Evolutionary conservation across 148 eudicot genomes (phyloP), one percentile per base, ranked within the genome.

Genomic region (Euryodendron excelsum): DNA sequence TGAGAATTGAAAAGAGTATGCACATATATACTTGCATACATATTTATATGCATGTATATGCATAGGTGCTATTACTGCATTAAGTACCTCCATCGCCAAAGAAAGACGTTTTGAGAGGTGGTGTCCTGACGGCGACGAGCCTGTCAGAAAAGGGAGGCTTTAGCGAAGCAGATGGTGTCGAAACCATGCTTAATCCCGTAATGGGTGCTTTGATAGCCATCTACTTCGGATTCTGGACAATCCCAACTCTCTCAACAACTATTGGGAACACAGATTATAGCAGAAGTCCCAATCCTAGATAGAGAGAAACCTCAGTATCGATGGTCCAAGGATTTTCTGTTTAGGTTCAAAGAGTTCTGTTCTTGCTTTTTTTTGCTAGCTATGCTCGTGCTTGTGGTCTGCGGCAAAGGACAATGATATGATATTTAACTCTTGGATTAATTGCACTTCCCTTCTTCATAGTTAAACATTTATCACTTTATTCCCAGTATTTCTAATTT

Each of bases 181-280:
- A 78, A 69, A 86, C 82, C 80, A 87, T 69, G 75, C 85, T 84
- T 74, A 92, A 68, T n/a, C 90, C 88, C 28, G 90, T 73, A 67
- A 81, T 80, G 55, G 89, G 89, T 69, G 88, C 86, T 82, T 84
- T 85, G 61, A 84, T 64, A 36, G 93, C 85, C 90, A 88, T 86
- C 61, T 66, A 50, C 78, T 76, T 64, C 60, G 12, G 71, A n/a
- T 44, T 75, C 25, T 27, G 41, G 18, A 44, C 31, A 21, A 44
- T 33, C 65, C 41, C 25, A 41, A 39, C 1, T 37, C 5, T 14
- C 36, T 13, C 18, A 13, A 17, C 45, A 65, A 23, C 31, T 20
- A 67, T 37, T 39, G 9, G 36, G 45, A 21, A 66, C 39, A 6
- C 39, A 34, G 18, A 18, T 18, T 33, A 18, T 23, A 36, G 25